Base-by-base conservation (phyloP, 2,329 filamentous ascomycete genomes). In the Amphichorda felina region DNA sequence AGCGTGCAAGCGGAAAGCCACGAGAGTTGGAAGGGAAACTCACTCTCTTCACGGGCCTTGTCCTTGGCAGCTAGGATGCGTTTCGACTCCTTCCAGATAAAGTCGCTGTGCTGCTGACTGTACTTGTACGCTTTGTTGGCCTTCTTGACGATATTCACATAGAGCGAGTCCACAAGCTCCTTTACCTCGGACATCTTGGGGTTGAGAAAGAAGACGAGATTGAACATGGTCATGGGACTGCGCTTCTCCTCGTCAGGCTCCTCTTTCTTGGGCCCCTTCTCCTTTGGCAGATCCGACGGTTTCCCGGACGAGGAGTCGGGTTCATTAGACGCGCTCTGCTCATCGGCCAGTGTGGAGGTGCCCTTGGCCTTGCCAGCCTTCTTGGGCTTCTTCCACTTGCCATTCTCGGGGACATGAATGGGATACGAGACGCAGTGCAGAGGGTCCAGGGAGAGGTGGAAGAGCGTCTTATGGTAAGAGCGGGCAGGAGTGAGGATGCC, bases 151-250 rank as follows among this genome's bases (percentile, higher is more conserved):
- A 96, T 80, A 53, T 94, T 83, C 36, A 83, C 71, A 54, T 94
- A 94, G 51, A 95, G 57, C 5, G 63, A 79, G 43, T 93, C 83
- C 30, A 81, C 73, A 31, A 93, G 50, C 64, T 72, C 68, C 38
- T 83, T 82, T 44, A 82, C 78, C 50, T 94, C 83, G 38, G 88
- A 67, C 35, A 79, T 75, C 34, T 79, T 80, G 3, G 87, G 83
- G 45, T 85, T 82, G 43, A 95, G 64, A 34, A 94, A 83, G 55
- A 96, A 96, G 17, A 96, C 87, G 9, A 95, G 73, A 55, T 95
- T 94, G 60, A 98, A 98, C 89, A 96, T 96, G 42, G 80, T 87
- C 83, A 96, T 88, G 32, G 75, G 74, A 44, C 70, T 75, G 45
- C 66, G 66, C 52, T 83, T 79, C 50, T 75, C 67, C 41, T 80